Conservation (phyloP, 225 moss, liverwort and hornwort genomes). For the Anthoceros angustus region DNA sequence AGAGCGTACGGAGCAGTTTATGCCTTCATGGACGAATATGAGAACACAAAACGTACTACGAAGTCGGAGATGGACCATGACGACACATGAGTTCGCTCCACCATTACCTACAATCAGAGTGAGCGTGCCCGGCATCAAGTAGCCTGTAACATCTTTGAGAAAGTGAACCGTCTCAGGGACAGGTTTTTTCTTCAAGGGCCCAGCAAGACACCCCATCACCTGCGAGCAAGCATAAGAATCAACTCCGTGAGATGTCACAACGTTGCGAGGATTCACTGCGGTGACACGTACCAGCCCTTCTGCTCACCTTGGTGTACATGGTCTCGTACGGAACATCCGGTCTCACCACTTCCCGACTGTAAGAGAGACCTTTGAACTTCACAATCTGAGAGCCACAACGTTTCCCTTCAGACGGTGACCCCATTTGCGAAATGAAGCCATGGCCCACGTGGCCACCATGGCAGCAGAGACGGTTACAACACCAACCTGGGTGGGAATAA, state of each 20-base stretch:
- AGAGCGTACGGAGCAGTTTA: neutral
- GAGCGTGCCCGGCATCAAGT: constrained; percentile 87
- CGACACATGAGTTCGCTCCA: neutral
- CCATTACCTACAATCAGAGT: constrained; percentile 68
- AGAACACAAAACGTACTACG: neutral
- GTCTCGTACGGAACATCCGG: constrained; percentile 70
- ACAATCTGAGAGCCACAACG: constrained; percentile 30
- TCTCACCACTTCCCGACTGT: constrained; percentile 28
- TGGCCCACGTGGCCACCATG: too few species aligned
- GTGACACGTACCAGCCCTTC: neutral
- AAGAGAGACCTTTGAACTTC: constrained; percentile 67
- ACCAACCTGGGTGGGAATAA: constrained; percentile 59
- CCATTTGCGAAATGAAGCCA: too few species aligned
- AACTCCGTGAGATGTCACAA: neutral
- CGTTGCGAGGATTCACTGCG: neutral
- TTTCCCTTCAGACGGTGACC: too few species aligned
- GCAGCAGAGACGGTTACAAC: neutral
- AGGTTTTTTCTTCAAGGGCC: constrained; percentile 30
- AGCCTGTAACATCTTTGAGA: constrained; percentile 63
- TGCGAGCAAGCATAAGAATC: constrained; percentile 15
- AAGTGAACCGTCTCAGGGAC: constrained; percentile 33
- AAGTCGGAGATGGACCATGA: neutral
- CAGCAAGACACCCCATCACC: constrained; percentile 29
- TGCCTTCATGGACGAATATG: neutral
- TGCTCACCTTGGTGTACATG: constrained; percentile 72